Base-by-base conservation (phyloP, 1,284 basidiomycete species). In the Moniliella sp. region DNA sequence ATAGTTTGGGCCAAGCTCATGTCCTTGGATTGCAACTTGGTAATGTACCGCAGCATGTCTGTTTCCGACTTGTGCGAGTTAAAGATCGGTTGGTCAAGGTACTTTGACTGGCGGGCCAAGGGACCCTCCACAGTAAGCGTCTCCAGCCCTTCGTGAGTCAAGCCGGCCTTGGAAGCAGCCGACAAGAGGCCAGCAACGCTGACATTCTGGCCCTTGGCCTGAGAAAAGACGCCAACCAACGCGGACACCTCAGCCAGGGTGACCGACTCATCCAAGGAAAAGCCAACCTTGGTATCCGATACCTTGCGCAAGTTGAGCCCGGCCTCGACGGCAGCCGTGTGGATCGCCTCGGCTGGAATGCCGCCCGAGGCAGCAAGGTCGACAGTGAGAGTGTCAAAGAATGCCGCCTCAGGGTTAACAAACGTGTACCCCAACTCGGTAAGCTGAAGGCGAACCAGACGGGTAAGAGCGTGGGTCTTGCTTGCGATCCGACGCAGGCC, bases 331-430 rank as follows among this genome's bases (percentile, higher is more conserved):
- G 83, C 74, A 16, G 70, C 69, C 5, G 69, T 64, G 59, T 88
- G 83, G 12, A 94, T 66, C 25, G 68, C 63, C 10, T 72, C 68
- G 10, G 77, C 74, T 32, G 65, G 67, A 26, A 68, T 65, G 25
- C 69, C 68, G 15, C 70, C 68, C 16, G 67, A 64, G 13, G 18
- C 19, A 37, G 68, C 70, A 11, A 78, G 74, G 37, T 86, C 72
- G 46, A 97, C 66, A n/a, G 80, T 86, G 35, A 94, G 63, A 1
- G 83, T 93, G 62, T 94, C 91, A 62, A 97, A 97, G 68, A 77
- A 94, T 18, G 62, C 50, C 4, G 69, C 64, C 17, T 67, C 58
- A 46, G 62, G 59, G 60, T 69, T 68, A 36, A 57, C 45, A 39
- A 66, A 56, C 26, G 54, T 62, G 66, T 76, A 84, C 3, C 86